A percentile compares a stretch with the other conserved stretches of the same genome.
Evolutionary conservation across 306 rosid genomes (phyloP).

Genomic region (Cicer bijugum): DNA sequence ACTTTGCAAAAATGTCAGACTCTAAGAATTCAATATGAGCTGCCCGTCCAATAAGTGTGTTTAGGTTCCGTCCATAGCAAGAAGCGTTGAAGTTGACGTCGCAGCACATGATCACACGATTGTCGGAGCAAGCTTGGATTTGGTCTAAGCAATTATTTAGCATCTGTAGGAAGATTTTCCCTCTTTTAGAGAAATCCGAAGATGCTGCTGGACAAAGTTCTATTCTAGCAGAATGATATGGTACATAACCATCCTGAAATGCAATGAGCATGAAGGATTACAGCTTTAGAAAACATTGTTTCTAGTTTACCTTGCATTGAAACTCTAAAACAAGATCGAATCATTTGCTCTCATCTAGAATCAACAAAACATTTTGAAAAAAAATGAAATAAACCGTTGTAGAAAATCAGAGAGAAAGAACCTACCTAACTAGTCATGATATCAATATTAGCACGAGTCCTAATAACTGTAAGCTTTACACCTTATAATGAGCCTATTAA

Average conservation of each 20-base stretch:
- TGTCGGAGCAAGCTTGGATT: constrained; percentile 56
- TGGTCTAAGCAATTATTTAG: constrained; percentile 88
- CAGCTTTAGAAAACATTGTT: not conserved
- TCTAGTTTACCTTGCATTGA: no score
- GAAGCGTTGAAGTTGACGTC: constrained; percentile 86
- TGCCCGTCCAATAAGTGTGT: constrained; percentile 83
- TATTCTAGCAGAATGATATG: constrained; percentile 95
- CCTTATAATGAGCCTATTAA: not conserved
- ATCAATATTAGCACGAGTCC: constrained; percentile 19
- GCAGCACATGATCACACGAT: constrained; percentile 82
- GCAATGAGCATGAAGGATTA: constrained; percentile 37
- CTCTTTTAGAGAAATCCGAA: constrained; percentile 69
- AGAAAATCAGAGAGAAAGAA: constrained; percentile 23
- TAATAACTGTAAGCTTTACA: constrained; percentile 17
- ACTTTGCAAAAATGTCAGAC: constrained; percentile 81
- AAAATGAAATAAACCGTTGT: no score
- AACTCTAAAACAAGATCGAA: no score
- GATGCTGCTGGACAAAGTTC: constrained; percentile 84
- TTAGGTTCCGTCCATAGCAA: constrained; percentile 79
- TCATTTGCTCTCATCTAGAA: no score
- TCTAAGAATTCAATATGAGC: constrained; percentile 94
- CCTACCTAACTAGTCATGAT: not conserved
- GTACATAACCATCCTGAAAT: constrained; percentile 92
- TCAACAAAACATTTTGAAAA: no score
- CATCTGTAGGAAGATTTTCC: constrained; percentile 84